Conservation (phyloP, 352 stramenopile species). For the Phytophthora pinifolia region DNA sequence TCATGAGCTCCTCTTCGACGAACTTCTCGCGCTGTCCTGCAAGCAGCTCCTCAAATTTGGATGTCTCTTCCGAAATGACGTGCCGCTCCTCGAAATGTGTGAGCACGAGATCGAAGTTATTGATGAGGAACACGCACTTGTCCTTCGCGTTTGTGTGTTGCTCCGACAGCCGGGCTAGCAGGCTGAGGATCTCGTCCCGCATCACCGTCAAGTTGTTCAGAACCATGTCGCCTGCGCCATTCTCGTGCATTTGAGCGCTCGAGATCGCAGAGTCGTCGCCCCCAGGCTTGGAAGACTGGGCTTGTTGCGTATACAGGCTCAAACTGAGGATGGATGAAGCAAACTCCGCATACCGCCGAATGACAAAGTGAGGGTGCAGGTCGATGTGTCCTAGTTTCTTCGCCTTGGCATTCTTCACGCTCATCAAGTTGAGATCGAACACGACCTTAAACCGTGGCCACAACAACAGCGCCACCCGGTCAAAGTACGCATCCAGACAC, state of each 20-base stretch:
- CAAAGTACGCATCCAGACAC: slow-evolving; percentile 96
- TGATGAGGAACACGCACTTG: slow-evolving; percentile 97
- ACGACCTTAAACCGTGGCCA: slow-evolving; percentile 98
- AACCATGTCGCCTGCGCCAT: slow-evolving; percentile 92
- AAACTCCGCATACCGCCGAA: slow-evolving; percentile 96
- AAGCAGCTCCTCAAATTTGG: slow-evolving; percentile 94
- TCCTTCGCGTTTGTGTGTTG: slow-evolving; percentile 94
- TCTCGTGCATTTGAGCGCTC: slow-evolving; percentile 79
- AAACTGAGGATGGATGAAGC: slow-evolving; percentile 95
- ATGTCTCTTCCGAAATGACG: slow-evolving; percentile 93
- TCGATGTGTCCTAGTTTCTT: slow-evolving; percentile 93
- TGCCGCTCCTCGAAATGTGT: slow-evolving; percentile 95
- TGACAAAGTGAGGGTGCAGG: slow-evolving; percentile 97
- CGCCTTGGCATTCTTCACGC: slow-evolving; percentile 84
- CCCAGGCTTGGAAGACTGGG: slow-evolving; percentile 12
- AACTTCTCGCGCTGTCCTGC: slow-evolving; percentile 94
- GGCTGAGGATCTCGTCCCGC: slow-evolving; percentile 77
- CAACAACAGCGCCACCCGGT: slow-evolving; percentile 94
- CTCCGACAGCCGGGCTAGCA: slow-evolving; percentile 87
- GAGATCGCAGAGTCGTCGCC: slow-evolving; percentile 44
- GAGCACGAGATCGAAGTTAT: slow-evolving; percentile 97
- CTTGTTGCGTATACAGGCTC: slow-evolving; percentile 67
- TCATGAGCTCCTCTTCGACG: slow-evolving; percentile 95
- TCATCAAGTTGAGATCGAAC: slow-evolving; percentile 96
- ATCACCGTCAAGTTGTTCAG: slow-evolving; percentile 90